These are phyloP conservation scores for Salix viminalis DNA, from an alignment of 345 rosid genomes.

Conservation along the genomic window DNA sequence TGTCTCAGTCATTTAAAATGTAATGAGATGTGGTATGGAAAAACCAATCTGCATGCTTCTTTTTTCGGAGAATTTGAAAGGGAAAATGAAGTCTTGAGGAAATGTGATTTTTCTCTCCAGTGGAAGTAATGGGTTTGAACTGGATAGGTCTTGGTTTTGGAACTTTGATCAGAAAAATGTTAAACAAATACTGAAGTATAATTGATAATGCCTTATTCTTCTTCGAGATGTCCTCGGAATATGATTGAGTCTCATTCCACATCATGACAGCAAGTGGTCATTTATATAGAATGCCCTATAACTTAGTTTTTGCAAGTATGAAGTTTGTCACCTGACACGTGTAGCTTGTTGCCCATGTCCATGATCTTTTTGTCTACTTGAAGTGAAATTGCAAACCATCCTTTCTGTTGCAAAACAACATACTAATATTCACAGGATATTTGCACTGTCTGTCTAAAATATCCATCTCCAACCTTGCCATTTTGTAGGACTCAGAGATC, in stretches of 20 bases:
- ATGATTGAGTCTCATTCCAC: neutral
- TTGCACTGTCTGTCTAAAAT: constrained; percentile 6
- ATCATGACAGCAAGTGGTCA: neutral
- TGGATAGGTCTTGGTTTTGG: neutral
- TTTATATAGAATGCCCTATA: neutral
- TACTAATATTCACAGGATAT: neutral
- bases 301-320: neutral
- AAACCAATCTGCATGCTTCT: neutral
- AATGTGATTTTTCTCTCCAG: neutral
- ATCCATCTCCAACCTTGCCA: constrained; percentile 10
- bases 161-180: neutral
- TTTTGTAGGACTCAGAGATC: constrained; percentile 72
- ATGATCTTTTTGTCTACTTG: neutral
- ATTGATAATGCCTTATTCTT: neutral
- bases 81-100: neutral
- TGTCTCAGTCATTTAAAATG: neutral
- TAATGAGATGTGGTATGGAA: neutral
- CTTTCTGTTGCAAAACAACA: constrained; percentile 1
- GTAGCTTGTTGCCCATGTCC: neutral
- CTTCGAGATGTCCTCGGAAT: neutral
- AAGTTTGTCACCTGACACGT: neutral
- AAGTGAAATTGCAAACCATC: neutral
- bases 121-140: neutral
- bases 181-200: neutral
- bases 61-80: neutral